A percentile compares a stretch with the other conserved stretches of the same genome.
phyloP scores from a whole-genome alignment of 306 rosid species.

The Astragalus membranaceus region DNA sequence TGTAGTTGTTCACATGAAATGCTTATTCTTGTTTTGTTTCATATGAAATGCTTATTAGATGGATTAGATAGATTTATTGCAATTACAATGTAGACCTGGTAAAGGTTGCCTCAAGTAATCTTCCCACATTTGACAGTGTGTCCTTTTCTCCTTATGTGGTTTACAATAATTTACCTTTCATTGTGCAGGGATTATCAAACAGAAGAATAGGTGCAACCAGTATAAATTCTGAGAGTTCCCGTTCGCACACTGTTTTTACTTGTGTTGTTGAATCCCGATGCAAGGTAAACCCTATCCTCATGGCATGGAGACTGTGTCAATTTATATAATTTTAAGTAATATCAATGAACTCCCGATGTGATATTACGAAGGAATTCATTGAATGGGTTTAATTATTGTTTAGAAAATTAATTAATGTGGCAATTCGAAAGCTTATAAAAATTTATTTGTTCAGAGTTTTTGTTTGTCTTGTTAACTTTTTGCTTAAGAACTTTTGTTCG shows the following conservation, averaged over 20 bases:
- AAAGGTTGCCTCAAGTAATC: background rate
- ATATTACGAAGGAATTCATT: background rate
- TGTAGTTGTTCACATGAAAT: background rate
- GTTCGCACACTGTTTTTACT: slow-evolving; percentile 97
- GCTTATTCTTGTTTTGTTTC: background rate
- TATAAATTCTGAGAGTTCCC: slow-evolving; percentile 96
- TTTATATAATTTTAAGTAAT: background rate
- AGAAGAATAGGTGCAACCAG: slow-evolving; percentile 97
- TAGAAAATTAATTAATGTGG: background rate
- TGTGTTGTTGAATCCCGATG: slow-evolving; percentile 92
- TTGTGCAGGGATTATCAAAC: slow-evolving; percentile 84
- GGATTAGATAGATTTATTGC: background rate
- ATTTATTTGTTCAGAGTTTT: background rate
- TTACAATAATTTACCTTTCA: background rate
- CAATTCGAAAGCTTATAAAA: background rate
- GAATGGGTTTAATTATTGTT: background rate
- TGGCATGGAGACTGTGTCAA: slow-evolving; percentile 1
- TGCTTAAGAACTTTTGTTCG: background rate
- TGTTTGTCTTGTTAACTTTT: background rate
- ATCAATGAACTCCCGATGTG: background rate
- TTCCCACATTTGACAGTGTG: background rate
- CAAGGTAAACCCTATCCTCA: slow-evolving; percentile 51
- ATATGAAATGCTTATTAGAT: too few species aligned
- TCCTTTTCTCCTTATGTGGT: background rate
- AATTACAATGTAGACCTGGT: background rate